Evolutionary conservation across 2,329 filamentous ascomycete genomes (phyloP).

Genomic region (Trichoderma koningiopsis): DNA sequence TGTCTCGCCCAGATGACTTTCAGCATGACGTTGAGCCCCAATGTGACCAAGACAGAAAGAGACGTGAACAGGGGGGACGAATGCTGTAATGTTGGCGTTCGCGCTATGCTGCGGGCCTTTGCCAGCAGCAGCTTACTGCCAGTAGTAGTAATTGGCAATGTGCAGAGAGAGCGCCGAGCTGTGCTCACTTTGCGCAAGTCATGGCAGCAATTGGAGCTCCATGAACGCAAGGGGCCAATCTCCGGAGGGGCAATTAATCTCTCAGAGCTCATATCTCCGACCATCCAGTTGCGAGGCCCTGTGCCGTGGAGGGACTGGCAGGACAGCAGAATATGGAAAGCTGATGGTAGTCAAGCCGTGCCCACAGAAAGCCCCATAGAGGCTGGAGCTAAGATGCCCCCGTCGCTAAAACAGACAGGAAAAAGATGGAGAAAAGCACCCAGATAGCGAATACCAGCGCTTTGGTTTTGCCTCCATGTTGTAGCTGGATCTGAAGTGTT

Average conservation of each 20-base stretch:
- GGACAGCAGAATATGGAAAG: background rate
- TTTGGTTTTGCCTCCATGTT: slow-evolving; percentile 8
- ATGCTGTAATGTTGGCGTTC: slow-evolving; percentile 16
- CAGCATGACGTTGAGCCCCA: slow-evolving; percentile 31
- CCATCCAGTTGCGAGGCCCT: background rate
- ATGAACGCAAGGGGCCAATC: slow-evolving; percentile 19
- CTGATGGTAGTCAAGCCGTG: background rate
- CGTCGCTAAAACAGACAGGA: slow-evolving; percentile 13
- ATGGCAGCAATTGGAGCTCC: slow-evolving; percentile 7
- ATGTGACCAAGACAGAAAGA: slow-evolving; percentile 26
- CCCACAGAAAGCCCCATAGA: slow-evolving; percentile 18
- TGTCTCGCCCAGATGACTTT: slow-evolving; percentile 26
- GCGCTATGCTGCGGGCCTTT: slow-evolving; percentile 19
- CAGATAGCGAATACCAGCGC: slow-evolving; percentile 21
- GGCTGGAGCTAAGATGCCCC: slow-evolving; percentile 20
- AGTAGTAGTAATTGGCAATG: background rate
- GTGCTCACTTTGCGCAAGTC: slow-evolving; percentile 10
- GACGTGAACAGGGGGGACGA: slow-evolving; percentile 26
- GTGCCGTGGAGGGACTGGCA: background rate
- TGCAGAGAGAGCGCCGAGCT: slow-evolving; percentile 11
- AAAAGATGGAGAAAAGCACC: slow-evolving; percentile 21
- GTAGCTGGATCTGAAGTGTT: slow-evolving; percentile 17
- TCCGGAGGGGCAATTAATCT: slow-evolving; percentile 20
- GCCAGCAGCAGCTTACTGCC: slow-evolving; percentile 18
- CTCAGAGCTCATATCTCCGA: slow-evolving; percentile 16